Percentiles rank a stretch among this genome's conserved stretches.
Evolutionary conservation across 176 grass and related monocot species (phyloP).

Genomic region (Phyllostachys edulis): DNA sequence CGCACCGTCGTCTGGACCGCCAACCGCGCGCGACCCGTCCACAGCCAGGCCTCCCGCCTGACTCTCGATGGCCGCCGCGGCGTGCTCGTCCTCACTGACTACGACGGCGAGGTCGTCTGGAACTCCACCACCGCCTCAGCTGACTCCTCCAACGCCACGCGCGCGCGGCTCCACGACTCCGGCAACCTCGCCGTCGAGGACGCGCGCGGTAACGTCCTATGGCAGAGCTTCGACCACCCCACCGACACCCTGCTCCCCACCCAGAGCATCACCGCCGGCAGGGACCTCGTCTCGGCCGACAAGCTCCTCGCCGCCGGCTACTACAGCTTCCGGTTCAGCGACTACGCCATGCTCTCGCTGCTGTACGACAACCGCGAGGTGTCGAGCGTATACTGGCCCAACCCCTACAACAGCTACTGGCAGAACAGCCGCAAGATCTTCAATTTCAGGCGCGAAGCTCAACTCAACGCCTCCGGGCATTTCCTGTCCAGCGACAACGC

Average conservation of each 20-base stretch:
- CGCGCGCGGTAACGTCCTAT: not conserved
- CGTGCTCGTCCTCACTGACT: slow-evolving; percentile 19
- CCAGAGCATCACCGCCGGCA: too few species aligned
- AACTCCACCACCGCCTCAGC: slow-evolving; percentile 30
- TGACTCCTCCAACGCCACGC: not conserved
- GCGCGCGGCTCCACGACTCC: slow-evolving; percentile 12
- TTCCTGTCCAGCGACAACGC: slow-evolving; percentile 61
- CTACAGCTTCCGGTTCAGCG: slow-evolving; percentile 56
- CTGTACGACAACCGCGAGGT: slow-evolving; percentile 52
- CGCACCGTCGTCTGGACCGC: not conserved
- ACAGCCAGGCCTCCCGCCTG: not conserved
- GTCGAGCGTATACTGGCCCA: slow-evolving; percentile 72
- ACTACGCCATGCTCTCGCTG: slow-evolving; percentile 58
- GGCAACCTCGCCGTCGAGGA: slow-evolving; percentile 48
- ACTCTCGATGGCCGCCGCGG: not conserved
- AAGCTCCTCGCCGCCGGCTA: slow-evolving; percentile 46
- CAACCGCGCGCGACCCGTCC: not conserved
- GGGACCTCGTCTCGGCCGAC: too few species aligned
- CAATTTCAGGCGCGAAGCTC: slow-evolving; percentile 52
- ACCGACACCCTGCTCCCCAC: slow-evolving; percentile 57
- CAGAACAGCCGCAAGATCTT: slow-evolving; percentile 49
- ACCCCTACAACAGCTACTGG: slow-evolving; percentile 33
- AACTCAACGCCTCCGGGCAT: slow-evolving; percentile 36
- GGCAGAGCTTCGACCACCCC: slow-evolving; percentile 62
- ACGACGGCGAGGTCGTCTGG: slow-evolving; percentile 41